Percentiles rank a stretch among this genome's conserved stretches.
phyloP scores from a whole-genome alignment of 805 yeast species.

The Candida vaughaniae region DNA sequence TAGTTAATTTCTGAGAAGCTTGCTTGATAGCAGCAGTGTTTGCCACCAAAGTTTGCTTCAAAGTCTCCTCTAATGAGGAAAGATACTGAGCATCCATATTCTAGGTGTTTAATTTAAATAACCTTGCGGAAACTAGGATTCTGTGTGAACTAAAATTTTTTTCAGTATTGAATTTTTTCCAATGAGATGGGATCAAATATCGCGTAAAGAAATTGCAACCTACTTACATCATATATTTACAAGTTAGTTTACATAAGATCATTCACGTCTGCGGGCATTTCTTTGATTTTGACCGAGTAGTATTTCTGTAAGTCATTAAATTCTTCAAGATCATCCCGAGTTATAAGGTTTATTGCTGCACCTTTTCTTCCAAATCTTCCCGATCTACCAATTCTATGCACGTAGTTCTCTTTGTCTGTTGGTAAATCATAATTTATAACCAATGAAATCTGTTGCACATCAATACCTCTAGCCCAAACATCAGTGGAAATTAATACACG shows the following conservation, averaged over 20 bases:
- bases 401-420: conserved; percentile 87
- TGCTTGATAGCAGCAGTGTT: conserved; percentile 75
- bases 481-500: conserved; percentile 95
- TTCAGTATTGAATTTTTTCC: conserved; percentile 3
- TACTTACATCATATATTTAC: no score
- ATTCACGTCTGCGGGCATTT: conserved; percentile 75
- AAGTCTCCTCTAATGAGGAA: conserved; percentile 71
- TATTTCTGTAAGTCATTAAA: conserved; percentile 68
- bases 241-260: conserved; percentile 22
- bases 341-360: conserved; percentile 92
- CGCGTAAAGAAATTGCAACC: no score
- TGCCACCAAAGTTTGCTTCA: conserved; percentile 78
- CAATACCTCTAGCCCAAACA: conserved; percentile 97
- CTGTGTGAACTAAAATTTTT: conserved; percentile 5
- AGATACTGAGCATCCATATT: conserved; percentile 71
- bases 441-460: conserved; percentile 95
- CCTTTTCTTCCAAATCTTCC: conserved; percentile 99
- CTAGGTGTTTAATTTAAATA: no score
- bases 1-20: conserved; percentile 73
- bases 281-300: conserved; percentile 73
- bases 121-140: no score
- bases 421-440: conserved; percentile 97
- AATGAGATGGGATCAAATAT: conserved; percentile 7
- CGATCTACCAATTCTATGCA: conserved; percentile 97
- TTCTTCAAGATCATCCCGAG: conserved; percentile 70